Evolutionary conservation across 1,284 basidiomycete species (phyloP).

Genomic region (Puccinia novopanici): DNA sequence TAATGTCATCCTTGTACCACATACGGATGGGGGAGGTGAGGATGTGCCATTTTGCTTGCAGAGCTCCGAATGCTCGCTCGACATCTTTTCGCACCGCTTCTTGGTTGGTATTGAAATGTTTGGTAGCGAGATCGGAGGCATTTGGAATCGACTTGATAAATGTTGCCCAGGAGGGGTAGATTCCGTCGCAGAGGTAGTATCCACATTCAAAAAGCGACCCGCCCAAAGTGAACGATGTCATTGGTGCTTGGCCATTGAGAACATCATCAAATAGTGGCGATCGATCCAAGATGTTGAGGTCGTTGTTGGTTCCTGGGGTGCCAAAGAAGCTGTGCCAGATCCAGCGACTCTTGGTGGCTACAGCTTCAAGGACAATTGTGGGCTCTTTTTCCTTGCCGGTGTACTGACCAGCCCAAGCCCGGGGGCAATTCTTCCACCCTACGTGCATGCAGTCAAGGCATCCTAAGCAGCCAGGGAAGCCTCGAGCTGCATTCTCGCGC

Average conservation of each 20-base stretch:
- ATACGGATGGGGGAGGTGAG: neutral
- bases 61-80: neutral
- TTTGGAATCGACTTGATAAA: conserved; percentile 11
- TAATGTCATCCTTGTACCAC: conserved; percentile 18
- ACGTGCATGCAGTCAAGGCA: conserved; percentile 15
- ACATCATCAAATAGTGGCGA: too few relatives aligned
- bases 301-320: too few relatives aligned
- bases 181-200: conserved; percentile 23
- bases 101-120: conserved; percentile 12
- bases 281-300: too few relatives aligned
- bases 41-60: conserved; percentile 24
- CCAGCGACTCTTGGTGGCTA: too few relatives aligned
- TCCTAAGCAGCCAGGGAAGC: conserved; percentile 19
- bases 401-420: conserved; percentile 8
- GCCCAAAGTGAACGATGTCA: too few relatives aligned
- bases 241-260: too few relatives aligned
- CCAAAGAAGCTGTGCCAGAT: too few relatives aligned
- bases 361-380: too few relatives aligned
- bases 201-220: conserved; percentile 1
- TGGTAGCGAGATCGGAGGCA: neutral
- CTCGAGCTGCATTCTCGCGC: neutral
- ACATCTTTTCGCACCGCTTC: conserved; percentile 13
- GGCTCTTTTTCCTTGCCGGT: neutral
- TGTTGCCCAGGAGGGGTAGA: conserved; percentile 11
- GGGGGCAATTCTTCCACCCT: conserved; percentile 6